Evolutionary conservation across 305 asterid genomes (phyloP).

Genomic region (Fraxinus velutina): DNA sequence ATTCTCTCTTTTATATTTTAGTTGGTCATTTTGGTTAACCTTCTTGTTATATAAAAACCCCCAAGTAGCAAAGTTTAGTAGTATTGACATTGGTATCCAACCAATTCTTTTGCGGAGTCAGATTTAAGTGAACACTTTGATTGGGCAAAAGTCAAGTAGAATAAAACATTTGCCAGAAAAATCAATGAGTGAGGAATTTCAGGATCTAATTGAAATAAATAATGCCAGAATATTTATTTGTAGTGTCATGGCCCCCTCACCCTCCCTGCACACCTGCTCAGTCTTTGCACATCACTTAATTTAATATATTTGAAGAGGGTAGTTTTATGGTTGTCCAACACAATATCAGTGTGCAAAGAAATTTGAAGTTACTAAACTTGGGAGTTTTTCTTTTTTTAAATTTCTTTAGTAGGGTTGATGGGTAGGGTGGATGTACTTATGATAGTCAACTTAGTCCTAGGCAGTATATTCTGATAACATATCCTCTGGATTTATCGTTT

Average conservation of each 20-base stretch:
- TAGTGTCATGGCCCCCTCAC: background rate
- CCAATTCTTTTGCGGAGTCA: background rate
- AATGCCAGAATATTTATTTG: background rate
- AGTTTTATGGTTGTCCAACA: background rate
- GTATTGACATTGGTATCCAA: background rate
- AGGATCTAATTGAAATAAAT: conserved; percentile 10
- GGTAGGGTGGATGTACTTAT: background rate
- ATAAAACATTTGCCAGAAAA: background rate
- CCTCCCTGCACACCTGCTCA: conserved; percentile 2
- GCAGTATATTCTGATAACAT: background rate
- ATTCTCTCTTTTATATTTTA: background rate
- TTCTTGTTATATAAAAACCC: background rate
- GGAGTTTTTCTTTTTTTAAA: background rate
- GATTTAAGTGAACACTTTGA: background rate
- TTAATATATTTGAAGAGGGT: background rate
- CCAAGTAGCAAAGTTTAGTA: background rate
- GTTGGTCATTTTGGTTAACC: background rate
- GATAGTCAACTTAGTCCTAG: background rate
- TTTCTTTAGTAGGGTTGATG: background rate
- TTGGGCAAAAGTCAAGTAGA: background rate
- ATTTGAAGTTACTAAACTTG: background rate
- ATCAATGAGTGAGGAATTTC: background rate
- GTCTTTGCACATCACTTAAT: background rate
- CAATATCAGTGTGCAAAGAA: background rate
- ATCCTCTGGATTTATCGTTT: conserved; percentile 18